Percentiles rank a stretch among this genome's conserved stretches.
These are phyloP conservation scores for Phytophthora litchii DNA, from an alignment of 352 stramenopile species.

Conservation along the genomic window DNA sequence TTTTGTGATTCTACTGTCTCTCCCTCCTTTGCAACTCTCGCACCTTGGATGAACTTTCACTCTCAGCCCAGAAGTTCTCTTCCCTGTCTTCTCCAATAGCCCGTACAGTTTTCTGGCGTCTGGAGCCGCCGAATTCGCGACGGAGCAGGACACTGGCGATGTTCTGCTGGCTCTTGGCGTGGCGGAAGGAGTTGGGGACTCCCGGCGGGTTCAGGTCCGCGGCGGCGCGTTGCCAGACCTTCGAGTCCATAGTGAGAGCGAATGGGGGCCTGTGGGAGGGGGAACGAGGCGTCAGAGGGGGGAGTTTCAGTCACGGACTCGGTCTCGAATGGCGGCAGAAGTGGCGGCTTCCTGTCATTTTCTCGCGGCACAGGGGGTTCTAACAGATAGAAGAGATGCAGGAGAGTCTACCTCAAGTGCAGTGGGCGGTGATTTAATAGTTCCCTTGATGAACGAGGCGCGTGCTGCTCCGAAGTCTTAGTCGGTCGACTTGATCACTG, in stretches of 20 bases:
- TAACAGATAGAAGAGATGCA: conserved; percentile 4
- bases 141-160: conserved; percentile 67
- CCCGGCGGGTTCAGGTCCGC: conserved; percentile 73
- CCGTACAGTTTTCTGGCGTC: conserved; percentile 48
- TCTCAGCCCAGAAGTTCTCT: conserved; percentile 83
- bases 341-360: conserved; percentile 6
- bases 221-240: conserved; percentile 78
- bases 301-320: conserved; percentile 19
- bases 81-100: conserved; percentile 50
- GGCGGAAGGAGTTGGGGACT: conserved; percentile 78
- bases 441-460: conserved; percentile 11
- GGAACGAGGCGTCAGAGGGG: conserved; percentile 10
- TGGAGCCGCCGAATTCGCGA: conserved; percentile 57
- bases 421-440: neutral
- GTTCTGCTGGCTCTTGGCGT: conserved; percentile 68
- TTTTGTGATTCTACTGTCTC: neutral
- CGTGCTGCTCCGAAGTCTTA: conserved; percentile 16
- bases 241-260: conserved; percentile 37
- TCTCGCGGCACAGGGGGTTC: conserved; percentile 5
- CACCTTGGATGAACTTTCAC: conserved; percentile 80
- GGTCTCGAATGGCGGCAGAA: neutral
- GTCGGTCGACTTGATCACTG: conserved; percentile 8
- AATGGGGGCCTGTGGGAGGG: neutral
- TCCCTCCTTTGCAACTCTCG: neutral
- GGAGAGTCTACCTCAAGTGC: conserved; percentile 3